These are phyloP conservation scores for Termitomyces sp. DNA, from an alignment of 768 basidiomycete species.

Conservation along the genomic window DNA sequence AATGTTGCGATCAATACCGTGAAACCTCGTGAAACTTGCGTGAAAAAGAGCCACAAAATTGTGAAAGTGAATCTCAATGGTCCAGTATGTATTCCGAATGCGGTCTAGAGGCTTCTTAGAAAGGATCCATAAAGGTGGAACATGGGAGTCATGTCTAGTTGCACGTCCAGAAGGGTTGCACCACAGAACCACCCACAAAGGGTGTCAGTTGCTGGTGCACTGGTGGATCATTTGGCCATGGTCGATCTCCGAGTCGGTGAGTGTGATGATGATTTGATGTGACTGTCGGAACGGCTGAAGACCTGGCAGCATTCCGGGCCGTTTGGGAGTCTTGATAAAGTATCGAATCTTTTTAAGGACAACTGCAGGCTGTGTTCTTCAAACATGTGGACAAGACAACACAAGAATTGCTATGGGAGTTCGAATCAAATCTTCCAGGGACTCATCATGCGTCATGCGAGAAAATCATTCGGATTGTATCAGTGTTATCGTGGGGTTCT, in stretches of 20 bases:
- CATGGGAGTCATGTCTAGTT: too few relatives aligned
- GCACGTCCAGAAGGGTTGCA: neutral
- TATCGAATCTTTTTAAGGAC: too few relatives aligned
- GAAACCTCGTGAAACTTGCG: too few relatives aligned
- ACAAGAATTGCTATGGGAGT: too few relatives aligned
- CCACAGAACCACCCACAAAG: neutral
- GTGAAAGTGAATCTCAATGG: neutral
- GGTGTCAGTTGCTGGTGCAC: too few relatives aligned
- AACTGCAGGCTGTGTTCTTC: too few relatives aligned
- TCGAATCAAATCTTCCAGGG: too few relatives aligned
- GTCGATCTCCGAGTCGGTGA: neutral
- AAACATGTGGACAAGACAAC: too few relatives aligned
- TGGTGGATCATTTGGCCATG: neutral
- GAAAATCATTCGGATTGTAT: neutral
- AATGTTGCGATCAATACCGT: slow-evolving; percentile 3
- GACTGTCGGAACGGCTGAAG: neutral
- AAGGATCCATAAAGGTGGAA: neutral
- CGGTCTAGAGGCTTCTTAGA: neutral
- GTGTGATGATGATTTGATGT: neutral
- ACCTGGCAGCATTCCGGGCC: too few relatives aligned
- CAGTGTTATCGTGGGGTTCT: too few relatives aligned
- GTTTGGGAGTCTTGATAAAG: neutral
- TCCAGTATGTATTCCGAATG: too few relatives aligned
- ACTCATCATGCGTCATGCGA: neutral
- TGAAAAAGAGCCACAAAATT: neutral